These are phyloP conservation scores for Colletotrichum sp. DNA, from an alignment of 2,329 filamentous ascomycete species.

Conservation along the genomic window DNA sequence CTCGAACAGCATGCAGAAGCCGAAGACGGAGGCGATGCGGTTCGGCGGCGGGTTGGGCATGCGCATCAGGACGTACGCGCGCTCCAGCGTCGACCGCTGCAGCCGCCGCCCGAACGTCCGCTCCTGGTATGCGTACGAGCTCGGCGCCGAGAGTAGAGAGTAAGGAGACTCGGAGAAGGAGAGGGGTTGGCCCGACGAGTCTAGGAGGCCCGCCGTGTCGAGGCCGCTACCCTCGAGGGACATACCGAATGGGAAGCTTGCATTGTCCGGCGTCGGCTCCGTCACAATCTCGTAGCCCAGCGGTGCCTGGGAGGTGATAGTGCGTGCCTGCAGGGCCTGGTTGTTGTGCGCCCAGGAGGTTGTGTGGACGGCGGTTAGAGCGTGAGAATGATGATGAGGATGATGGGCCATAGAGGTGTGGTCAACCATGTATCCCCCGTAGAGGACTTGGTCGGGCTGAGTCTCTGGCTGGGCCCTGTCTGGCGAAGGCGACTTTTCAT, in stretches of 20 bases:
- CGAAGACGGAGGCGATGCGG: conserved; percentile 65
- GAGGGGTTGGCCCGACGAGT: neutral
- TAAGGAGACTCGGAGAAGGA: conserved; percentile 24
- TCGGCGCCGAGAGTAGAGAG: conserved; percentile 47
- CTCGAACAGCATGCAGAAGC: conserved; percentile 71
- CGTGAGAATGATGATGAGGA: neutral
- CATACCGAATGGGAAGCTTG: conserved; percentile 54
- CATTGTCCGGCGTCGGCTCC: conserved; percentile 56
- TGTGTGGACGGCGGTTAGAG: conserved; percentile 6
- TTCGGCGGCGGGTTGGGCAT: conserved; percentile 52
- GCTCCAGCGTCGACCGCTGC: conserved; percentile 69
- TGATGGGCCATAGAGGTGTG: conserved; percentile 17
- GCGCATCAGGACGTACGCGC: conserved; percentile 62
- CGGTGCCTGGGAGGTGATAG: neutral
- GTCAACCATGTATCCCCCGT: conserved; percentile 31
- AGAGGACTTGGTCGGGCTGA: conserved; percentile 11
- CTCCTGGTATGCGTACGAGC: conserved; percentile 67
- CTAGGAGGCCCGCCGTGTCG: neutral
- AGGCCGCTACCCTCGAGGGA: conserved; percentile 22
- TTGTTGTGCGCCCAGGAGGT: neutral
- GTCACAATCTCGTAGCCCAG: conserved; percentile 52
- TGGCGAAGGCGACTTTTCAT: conserved; percentile 20
- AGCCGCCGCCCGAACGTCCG: conserved; percentile 73
- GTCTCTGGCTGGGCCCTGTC: neutral
- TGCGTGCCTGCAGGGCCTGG: neutral